A percentile compares a stretch with the other conserved stretches of the same genome.
Conservation (phyloP, 371 early-diverging fungal genomes). For the Syncephalastrum contaminatum region DNA sequence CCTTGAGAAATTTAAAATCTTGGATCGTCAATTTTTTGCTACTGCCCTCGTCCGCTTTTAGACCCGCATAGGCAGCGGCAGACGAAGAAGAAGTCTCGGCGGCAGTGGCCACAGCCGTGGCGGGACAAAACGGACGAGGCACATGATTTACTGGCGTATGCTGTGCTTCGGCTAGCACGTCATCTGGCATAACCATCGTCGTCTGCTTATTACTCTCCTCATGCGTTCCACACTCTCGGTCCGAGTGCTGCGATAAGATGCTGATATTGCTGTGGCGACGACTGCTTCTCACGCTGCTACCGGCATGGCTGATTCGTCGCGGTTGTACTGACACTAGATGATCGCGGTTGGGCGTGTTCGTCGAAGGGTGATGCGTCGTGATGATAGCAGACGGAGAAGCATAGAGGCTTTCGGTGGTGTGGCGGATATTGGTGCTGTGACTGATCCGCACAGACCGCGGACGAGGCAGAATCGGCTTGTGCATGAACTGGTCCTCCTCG, state of each 20-base stretch:
- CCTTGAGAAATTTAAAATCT: constrained; percentile 48
- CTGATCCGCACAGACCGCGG: too few species aligned
- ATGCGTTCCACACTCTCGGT: too few species aligned
- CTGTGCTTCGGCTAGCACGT: too few species aligned
- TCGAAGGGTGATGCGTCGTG: neutral
- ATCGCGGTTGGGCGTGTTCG: neutral
- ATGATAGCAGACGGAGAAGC: constrained; percentile 13
- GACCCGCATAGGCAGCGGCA: neutral
- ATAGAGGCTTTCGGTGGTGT: neutral
- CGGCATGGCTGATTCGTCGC: too few species aligned
- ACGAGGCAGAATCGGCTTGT: constrained; percentile 4
- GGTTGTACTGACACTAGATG: neutral
- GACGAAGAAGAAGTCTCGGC: neutral
- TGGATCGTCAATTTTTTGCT: constrained; percentile 22
- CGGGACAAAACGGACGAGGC: neutral
- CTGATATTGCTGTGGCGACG: neutral
- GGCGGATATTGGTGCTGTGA: constrained; percentile 4
- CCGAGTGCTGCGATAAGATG: too few species aligned
- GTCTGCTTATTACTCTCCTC: too few species aligned
- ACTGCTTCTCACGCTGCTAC: neutral
- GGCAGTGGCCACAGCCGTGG: neutral
- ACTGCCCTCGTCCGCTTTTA: neutral
- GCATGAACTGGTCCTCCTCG: constrained; percentile 12
- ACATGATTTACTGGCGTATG: too few species aligned
- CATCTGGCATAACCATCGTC: too few species aligned